Base-by-base conservation (phyloP, 495 filamentous ascomycete genomes). In the Penicilliopsis zonata region DNA sequence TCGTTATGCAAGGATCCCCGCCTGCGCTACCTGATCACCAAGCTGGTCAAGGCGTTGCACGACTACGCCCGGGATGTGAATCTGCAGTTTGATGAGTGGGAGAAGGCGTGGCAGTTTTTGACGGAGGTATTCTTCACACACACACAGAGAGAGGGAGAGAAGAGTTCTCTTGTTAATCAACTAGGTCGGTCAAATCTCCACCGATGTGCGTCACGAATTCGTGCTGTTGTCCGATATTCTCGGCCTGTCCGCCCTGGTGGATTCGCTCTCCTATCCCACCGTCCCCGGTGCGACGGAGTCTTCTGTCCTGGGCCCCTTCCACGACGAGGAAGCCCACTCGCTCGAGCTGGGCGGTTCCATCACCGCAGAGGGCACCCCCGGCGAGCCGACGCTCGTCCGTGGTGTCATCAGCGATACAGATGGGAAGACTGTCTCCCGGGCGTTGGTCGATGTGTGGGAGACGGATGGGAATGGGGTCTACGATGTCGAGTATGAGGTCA, bases 361-460 rank as follows among this genome's bases (percentile, higher is more conserved):
- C n/a, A n/a, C n/a, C n/a, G 58, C 70, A 74, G 13, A 66, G 65
- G 24, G 78, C 80, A 41, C 45, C 42, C 7, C 34, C 37, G 15
- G 41, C 30, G 28, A 41, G 18, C 10, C 69, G 72, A 7, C 71
- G 42, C 67, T 86, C 8, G 72, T 76, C 5, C 35, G 78, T n/a
- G 81, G 81, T 57, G 76, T 67, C 0, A 61, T 92, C 37, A 70
- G 65, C 22, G 79, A 87, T 49, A 63, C 65, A 0, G 24, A 47
- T 1, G 81, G 80, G 4, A 59, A 59, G 10, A 74, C 80, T 1
- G 57, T 88, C 12, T 27, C 56, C 5, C 76, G 65, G 22, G 82
- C 77, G 1, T 75, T 71, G 40, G 66, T 87, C 35, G 81, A 90
- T 46, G 79, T 88, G 37, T 92, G 84, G 84, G 83, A 88, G 56